These are phyloP conservation scores for Excoecaria cochinchinensis DNA, from an alignment of 345 rosid species.

Conservation along the genomic window DNA sequence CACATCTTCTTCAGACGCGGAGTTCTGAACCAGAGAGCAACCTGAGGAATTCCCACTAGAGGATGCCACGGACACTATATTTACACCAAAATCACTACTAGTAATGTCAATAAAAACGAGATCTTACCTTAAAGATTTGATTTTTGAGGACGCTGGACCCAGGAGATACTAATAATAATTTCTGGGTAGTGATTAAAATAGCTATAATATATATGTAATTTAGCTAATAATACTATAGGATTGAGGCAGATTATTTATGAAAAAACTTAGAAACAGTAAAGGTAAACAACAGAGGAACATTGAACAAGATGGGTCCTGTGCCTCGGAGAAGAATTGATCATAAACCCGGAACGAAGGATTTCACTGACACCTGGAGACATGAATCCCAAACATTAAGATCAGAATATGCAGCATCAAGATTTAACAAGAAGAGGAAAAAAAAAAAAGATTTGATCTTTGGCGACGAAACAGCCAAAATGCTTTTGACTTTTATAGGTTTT, in stretches of 20 bases:
- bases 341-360: constrained; percentile 41
- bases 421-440: background rate
- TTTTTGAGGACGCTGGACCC: constrained; percentile 37
- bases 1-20: constrained; percentile 29
- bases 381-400: constrained; percentile 25
- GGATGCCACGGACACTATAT: constrained; percentile 15
- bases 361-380: constrained; percentile 40
- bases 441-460: background rate
- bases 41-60: constrained; percentile 35
- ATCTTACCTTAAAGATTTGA: constrained; percentile 10
- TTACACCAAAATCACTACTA: background rate
- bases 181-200: background rate
- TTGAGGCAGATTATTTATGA: constrained; percentile 29
- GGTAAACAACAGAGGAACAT: constrained; percentile 36
- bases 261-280: constrained; percentile 39
- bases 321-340: constrained; percentile 33
- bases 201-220: background rate
- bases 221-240: constrained; percentile 7
- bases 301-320: constrained; percentile 41
- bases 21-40: constrained; percentile 26
- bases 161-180: background rate
- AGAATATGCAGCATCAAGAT: constrained; percentile 43
- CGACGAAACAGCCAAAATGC: background rate
- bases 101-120: constrained; percentile 8
- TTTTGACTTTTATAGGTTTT: constrained; percentile 14